Base-by-base conservation (phyloP, 2,329 filamentous ascomycete genomes). In the Hypoxylon sp. region DNA sequence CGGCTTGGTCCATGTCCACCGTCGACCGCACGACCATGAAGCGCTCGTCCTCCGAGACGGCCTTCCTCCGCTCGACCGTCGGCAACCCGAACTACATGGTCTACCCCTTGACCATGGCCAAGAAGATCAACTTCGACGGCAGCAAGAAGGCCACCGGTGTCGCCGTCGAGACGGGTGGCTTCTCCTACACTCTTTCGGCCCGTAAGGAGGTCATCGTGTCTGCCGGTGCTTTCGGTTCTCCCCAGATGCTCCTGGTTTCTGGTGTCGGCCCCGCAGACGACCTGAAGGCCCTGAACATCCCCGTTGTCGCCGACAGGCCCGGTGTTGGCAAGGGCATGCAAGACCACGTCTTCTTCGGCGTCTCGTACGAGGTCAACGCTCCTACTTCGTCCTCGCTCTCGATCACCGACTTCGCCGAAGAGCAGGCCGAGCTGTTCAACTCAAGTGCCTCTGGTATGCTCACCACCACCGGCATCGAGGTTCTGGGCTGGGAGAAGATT, bases 271-370 rank as follows among this genome's bases (percentile, higher is more conserved):
- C 21, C 13, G 8, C 20, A 1, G 13, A n/a, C 9, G 20, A 10
- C 20, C 15, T 41, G 20, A 24, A 9, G 7, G 10, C 20, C 20
- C 38, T 41, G 10, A 21, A 15, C 18, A 86, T 88, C 57, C 72
- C 78, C 1, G 77, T 85, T 5, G 65, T 86, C 41, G 72, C 75
- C 0, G 77, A 87, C 64, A 74, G 83, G 2, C 83, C 83, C 0
- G 85, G 84, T 41, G 84, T 88, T 8, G 86, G 86, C 15, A 79
- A 77, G 23, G 86, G 87, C 70, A 73, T 88, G 5, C 78, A 83
- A 69, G 84, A 88, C 68, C 82, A 81, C 31, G 63, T 69, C 23
- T 63, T 71, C 51, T 73, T 71, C 50, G 70, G 70, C 13, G 65
- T 73, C 26, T 66, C 71, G 8, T 72, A 73, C 55, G 67, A 69